Evolutionary conservation across 257 asterid species (phyloP), one percentile per base, ranked within the genome.

Genomic region (Echites panduratus): DNA sequence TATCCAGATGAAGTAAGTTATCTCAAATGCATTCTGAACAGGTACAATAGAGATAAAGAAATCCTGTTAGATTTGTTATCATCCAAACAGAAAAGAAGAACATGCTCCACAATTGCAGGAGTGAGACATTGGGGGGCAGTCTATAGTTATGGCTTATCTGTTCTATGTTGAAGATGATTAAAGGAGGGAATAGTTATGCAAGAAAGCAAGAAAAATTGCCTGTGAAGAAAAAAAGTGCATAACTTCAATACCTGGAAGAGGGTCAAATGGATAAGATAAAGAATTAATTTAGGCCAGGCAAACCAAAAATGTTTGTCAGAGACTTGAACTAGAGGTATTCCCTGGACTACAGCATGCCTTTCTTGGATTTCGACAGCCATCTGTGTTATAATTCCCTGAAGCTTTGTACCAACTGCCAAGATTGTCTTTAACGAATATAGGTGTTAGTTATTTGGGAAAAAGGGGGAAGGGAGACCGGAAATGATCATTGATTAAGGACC

Each of bases 281-380:
- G 97, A 67, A 95, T 76, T 38, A 90, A 71, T 17, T 76, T 80
- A 13, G 99, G 99, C 56, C 83, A 79, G 70, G 88, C 68, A 54
- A 95, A 90, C 99, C 99, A 95, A 80, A 95, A 95, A 81, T 95
- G 88, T 68, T 79, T 73, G 78, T 95, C 99, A 2, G 99, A 87
- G 80, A 92, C 95, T 82, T 90, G 95, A 45, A 95, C 98, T 13
- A 95, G 93, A 8, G 99, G 99, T 69, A 95, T 95, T 75, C 99
- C 99, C 75, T 95, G 97, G 68, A 95, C 90, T 12, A 95, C 99
- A 2, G 97, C 96, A 69, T 95, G 99, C 66, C 87, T 88, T 79
- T 94, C 99, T 85, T 84, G 91, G 80, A 94, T 94, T 79, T 94
- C 97, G 56, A 94, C 78, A 47, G 99, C 99, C 99, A 94, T 94